These are phyloP conservation scores for Apiospora marii DNA, from an alignment of 2,329 filamentous ascomycete genomes.

Conservation along the genomic window DNA sequence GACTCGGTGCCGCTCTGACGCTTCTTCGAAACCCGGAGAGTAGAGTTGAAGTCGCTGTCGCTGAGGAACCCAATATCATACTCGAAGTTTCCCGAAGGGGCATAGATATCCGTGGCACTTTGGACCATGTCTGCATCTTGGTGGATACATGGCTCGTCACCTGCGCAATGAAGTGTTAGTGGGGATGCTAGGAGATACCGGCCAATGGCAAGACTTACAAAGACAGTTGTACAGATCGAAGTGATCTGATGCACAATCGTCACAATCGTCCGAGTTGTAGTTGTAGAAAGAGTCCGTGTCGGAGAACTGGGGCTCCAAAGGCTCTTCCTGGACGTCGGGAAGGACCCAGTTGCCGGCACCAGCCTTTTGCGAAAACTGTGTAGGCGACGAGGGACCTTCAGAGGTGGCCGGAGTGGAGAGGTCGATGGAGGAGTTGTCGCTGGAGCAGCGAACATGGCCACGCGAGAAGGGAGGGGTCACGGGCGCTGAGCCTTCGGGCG, in stretches of 20 bases:
- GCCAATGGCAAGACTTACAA: slow-evolving; percentile 64
- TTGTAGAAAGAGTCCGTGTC: slow-evolving; percentile 62
- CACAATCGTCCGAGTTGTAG: slow-evolving; percentile 45
- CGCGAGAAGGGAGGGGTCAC: slow-evolving; percentile 73
- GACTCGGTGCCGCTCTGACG: slow-evolving; percentile 64
- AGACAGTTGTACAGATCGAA: slow-evolving; percentile 71
- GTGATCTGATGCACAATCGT: slow-evolving; percentile 46
- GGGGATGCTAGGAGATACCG: background rate
- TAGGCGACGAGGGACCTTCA: slow-evolving; percentile 65
- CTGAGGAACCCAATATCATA: slow-evolving; percentile 74
- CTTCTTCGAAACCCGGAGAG: slow-evolving; percentile 60
- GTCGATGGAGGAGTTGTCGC: slow-evolving; percentile 81
- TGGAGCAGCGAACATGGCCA: slow-evolving; percentile 68
- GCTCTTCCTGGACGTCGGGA: slow-evolving; percentile 86
- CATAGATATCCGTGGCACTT: slow-evolving; percentile 47
- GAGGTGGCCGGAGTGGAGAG: slow-evolving; percentile 59
- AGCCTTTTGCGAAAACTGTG: slow-evolving; percentile 55
- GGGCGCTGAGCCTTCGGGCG: slow-evolving; percentile 71
- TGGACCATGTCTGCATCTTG: slow-evolving; percentile 53
- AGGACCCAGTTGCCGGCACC: slow-evolving; percentile 67
- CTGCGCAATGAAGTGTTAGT: slow-evolving; percentile 45
- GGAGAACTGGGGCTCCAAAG: slow-evolving; percentile 67
- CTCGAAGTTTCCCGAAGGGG: slow-evolving; percentile 58
- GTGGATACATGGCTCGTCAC: slow-evolving; percentile 69
- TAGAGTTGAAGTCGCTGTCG: slow-evolving; percentile 64